Evolutionary conservation across 306 rosid species (phyloP), one percentile per base, ranked within the genome.

Genomic region (Sesbania bispinosa): DNA sequence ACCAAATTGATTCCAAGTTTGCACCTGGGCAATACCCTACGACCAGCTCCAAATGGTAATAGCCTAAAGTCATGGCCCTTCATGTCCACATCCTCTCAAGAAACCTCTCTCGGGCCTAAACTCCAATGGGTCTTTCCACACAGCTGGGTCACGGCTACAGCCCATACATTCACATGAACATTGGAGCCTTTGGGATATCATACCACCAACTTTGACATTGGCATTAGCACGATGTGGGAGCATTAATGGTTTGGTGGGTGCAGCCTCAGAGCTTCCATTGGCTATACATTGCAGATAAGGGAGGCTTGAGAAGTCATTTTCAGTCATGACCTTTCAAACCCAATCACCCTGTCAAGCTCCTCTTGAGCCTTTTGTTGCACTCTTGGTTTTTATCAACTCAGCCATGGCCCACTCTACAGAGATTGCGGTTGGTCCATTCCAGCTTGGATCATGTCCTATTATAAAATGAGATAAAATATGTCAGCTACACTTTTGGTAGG

Each of bases 241-340:
- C 98, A 93, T 88, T 53, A 93, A 53, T 7, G 98, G 97, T 10
- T 90, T 47, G 98, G 97, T 5, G 98, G 98, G 83, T 94, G 98
- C 58, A 94, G 26, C 71, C 98, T 65, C 27, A 89, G 0, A 0
- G 96, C 89, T 57, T 94, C 98, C 74, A n/a, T 94, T 94, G n/a
- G 86, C 89, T 1, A 90, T 76, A 32, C 78, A 76, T 81, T 94
- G 98, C 6, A 90, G 81, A 80, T 89, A 94, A 4, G 89, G 97
- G 0, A 90, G 88, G 78, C 45, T 77, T 3, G 92, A 77, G 83
- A 88, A 80, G 61, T 94, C 97, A 2, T 46, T 16, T 82, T 94
- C 97, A 0, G 71, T 62, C 82, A 90, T 71, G 30, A 88, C 79
- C 94, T 85, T 30, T 93, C 92, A n/a, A 81, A 43, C 19, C 97